These are phyloP conservation scores for Pseudopediastrum boryanum DNA, from an alignment of 139 green algal genomes.

Conservation along the genomic window DNA sequence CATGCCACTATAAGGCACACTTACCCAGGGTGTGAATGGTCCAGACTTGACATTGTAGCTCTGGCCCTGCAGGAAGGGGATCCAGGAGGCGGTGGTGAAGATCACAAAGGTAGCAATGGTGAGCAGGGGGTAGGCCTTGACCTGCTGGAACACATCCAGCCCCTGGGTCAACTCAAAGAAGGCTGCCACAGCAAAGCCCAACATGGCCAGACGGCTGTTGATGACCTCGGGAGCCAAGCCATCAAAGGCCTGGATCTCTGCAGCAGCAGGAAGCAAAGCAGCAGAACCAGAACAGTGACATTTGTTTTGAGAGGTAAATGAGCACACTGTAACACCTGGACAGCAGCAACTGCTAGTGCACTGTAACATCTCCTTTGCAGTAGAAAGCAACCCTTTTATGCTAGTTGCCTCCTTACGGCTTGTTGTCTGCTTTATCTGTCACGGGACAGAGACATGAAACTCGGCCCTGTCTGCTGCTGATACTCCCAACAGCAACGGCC, in stretches of 20 bases:
- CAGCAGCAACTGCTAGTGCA: no score
- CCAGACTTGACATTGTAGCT: constrained; percentile 43
- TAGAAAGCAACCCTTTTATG: no score
- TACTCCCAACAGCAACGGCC: no score
- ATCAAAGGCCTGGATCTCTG: constrained; percentile 52
- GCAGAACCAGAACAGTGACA: no score
- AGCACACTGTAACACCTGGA: no score
- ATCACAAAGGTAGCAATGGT: constrained; percentile 31
- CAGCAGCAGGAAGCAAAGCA: background rate
- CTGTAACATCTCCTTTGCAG: no score
- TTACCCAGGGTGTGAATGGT: constrained; percentile 30
- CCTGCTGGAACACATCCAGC: constrained; percentile 30
- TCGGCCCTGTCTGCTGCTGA: no score
- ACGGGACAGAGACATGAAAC: no score
- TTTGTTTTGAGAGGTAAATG: no score
- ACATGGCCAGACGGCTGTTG: constrained; percentile 31
- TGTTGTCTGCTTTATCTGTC: no score
- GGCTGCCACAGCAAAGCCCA: constrained; percentile 32
- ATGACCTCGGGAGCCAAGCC: constrained; percentile 32
- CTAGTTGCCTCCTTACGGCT: no score
- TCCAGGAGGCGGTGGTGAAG: constrained; percentile 46
- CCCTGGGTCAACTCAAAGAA: constrained; percentile 38
- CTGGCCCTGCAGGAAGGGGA: constrained; percentile 49
- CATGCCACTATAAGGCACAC: background rate
- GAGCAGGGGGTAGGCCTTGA: constrained; percentile 24